Percentiles rank a stretch among this genome's conserved stretches.
Conservation (phyloP, 805 yeast species). For the Kuraishia cidri region DNA sequence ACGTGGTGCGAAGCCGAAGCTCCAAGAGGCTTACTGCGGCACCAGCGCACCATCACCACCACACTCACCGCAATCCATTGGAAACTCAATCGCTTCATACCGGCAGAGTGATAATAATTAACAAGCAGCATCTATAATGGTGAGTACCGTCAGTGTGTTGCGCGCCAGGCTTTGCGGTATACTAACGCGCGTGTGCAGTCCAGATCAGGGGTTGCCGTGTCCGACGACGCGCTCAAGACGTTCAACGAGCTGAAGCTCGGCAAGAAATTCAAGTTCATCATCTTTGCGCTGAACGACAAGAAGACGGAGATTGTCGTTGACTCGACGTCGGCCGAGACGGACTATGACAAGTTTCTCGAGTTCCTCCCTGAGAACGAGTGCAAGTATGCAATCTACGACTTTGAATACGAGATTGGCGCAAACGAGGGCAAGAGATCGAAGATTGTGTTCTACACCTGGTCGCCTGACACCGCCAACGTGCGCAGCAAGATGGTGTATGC, state of each 20-base stretch:
- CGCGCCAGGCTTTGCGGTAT: too few relatives aligned
- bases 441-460: conserved; percentile 79
- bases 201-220: conserved; percentile 58
- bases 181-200: conserved; percentile 1
- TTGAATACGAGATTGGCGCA: conserved; percentile 82
- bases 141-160: too few relatives aligned
- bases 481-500: conserved; percentile 98
- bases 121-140: too few relatives aligned
- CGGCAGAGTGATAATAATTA: too few relatives aligned
- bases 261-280: conserved; percentile 76
- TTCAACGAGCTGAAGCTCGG: conserved; percentile 96
- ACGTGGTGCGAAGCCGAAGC: too few relatives aligned
- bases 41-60: too few relatives aligned
- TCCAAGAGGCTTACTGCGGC: too few relatives aligned
- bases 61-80: too few relatives aligned
- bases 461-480: conserved; percentile 95
- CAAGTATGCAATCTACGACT: conserved; percentile 94
- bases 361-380: conserved; percentile 94
- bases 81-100: too few relatives aligned
- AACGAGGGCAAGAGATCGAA: conserved; percentile 88
- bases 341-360: conserved; percentile 81
- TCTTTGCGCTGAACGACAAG: conserved; percentile 72
- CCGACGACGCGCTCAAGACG: conserved; percentile 83
- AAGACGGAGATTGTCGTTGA: conserved; percentile 89
- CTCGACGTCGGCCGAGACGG: conserved; percentile 63